phyloP scores from a whole-genome alignment of 1,139 yeast species.

The Debaryomyces robertsiae region DNA sequence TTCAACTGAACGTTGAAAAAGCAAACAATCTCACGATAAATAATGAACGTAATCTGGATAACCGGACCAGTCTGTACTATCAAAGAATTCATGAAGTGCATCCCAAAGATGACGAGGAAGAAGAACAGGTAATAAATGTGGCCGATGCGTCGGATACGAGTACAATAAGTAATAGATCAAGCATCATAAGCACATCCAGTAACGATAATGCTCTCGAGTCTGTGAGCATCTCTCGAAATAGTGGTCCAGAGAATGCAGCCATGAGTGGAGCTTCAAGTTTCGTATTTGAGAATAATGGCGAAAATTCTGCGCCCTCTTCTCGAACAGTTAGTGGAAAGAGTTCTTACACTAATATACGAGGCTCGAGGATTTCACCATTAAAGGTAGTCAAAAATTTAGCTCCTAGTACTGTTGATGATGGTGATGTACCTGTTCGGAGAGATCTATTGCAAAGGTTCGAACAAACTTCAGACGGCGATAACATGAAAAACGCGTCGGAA shows the following conservation, averaged over 20 bases:
- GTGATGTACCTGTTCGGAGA: conserved; percentile 35
- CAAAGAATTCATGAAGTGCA: conserved; percentile 26
- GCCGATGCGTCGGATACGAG: conserved; percentile 23
- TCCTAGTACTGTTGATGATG: conserved; percentile 13
- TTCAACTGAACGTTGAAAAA: conserved; percentile 40
- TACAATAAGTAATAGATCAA: conserved; percentile 31
- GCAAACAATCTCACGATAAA: conserved; percentile 11
- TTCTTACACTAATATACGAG: conserved; percentile 20
- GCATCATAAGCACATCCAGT: conserved; percentile 21
- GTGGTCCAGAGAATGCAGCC: conserved; percentile 1
- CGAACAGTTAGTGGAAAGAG: conserved; percentile 6
- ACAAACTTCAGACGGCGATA: conserved; percentile 14
- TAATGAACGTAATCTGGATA: conserved; percentile 6
- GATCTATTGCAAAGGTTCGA: conserved; percentile 31
- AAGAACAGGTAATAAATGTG: conserved; percentile 7
- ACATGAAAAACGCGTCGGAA: conserved; percentile 13
- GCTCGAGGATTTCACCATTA: conserved; percentile 24
- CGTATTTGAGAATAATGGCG: conserved; percentile 13
- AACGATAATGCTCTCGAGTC: neutral
- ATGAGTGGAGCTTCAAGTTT: conserved; percentile 15
- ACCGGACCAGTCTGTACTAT: conserved; percentile 35
- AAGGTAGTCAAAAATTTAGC: conserved; percentile 19
- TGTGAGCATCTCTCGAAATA: neutral
- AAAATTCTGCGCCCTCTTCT: conserved; percentile 4
- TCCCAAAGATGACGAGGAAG: conserved; percentile 17